Evolutionary conservation across 352 stramenopile genomes (phyloP), one percentile per base, ranked within the genome.

Genomic region (Phytophthora vignae): DNA sequence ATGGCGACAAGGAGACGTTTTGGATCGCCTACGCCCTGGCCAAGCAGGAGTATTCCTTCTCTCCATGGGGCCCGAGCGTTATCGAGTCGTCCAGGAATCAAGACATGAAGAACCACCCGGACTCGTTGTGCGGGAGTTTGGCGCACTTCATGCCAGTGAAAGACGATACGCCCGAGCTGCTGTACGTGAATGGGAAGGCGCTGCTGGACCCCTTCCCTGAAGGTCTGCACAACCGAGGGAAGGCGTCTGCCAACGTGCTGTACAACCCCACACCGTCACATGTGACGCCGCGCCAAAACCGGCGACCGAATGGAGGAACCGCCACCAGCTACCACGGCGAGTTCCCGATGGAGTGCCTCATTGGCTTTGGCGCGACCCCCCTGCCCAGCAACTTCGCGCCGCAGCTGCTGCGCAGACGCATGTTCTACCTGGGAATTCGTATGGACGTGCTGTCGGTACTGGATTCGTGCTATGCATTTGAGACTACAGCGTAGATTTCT

Each of bases 1-100:
- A 60, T 25, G 85, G 79, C 2, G 83, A 91, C 64, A 91, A 93
- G 68, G 85, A 93, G 59, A 67, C 72, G 19, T 91, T 91, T 64
- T 92, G 85, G 82, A 71, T 93, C 9, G 71, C 82, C 15, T 93
- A 78, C 64, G 84, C 85, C 25, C 64, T 91, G 7, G 74, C 80
- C 0, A 76, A 82, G 25, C 55, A 60, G 5, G 56, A 76, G 22
- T 92, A 92, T 53, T 79, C 76, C 52, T 93, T 93, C 58, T 90
- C 82, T 0, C 83, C 83, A 0, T 90, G 82, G 81, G 75, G 80
- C 0, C 71, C 79, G 17, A 83, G 76, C 12, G 77, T 79, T 2
- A 77, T 90, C 11, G 74, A 79, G 22, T 87, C 81, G 1, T 67
- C 73, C 0, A 42, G 80, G 19, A 88, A 90, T 60, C 27, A 82